These are phyloP conservation scores for Cenchrus americanus DNA, from an alignment of 176 grass and related monocot genomes.

Conservation along the genomic window DNA sequence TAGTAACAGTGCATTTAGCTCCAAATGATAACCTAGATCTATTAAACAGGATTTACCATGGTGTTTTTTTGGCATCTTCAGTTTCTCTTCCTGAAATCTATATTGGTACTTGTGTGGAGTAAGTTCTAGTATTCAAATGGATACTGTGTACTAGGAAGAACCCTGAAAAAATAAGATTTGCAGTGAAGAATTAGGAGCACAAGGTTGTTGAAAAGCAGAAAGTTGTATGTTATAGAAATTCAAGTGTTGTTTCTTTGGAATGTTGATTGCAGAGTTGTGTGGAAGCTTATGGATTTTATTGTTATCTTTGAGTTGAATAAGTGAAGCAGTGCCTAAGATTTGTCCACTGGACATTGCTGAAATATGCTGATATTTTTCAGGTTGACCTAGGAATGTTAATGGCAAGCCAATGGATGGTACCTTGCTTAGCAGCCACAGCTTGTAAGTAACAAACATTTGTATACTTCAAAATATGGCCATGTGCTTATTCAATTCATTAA, in stretches of 20 bases:
- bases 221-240: conserved; percentile 1
- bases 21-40: background rate
- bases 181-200: background rate
- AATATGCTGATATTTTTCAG: conserved; percentile 41
- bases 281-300: background rate
- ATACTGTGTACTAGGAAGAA: background rate
- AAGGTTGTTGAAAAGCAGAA: background rate
- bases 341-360: background rate
- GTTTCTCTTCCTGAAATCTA: background rate
- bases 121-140: conserved; percentile 16
- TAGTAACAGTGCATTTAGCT: background rate
- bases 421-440: conserved; percentile 63
- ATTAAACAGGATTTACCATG: background rate
- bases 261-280: background rate
- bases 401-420: conserved; percentile 91
- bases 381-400: conserved; percentile 79
- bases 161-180: background rate
- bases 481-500: conserved; percentile 15
- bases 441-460: conserved; percentile 61
- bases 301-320: background rate
- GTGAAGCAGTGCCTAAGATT: conserved; percentile 13
- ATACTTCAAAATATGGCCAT: conserved; percentile 6
- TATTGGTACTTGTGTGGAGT: background rate
- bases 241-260: background rate
- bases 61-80: background rate